Evolutionary conservation across 805 yeast species (phyloP).

Genomic region (Saccharomycopsis javanensis): DNA sequence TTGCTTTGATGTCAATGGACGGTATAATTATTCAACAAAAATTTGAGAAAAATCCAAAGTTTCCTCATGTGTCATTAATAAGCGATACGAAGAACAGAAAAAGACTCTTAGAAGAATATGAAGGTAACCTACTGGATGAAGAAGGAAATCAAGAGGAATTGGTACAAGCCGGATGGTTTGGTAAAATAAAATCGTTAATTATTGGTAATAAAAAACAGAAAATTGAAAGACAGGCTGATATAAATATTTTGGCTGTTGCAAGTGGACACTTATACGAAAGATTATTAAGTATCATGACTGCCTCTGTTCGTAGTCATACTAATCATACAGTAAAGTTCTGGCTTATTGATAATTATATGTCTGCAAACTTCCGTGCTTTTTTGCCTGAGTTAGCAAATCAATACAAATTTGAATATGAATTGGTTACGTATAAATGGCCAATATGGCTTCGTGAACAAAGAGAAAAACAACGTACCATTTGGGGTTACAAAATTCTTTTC

Average conservation of each 20-base stretch:
- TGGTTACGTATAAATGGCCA: slow-evolving; percentile 91
- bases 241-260: slow-evolving; percentile 75
- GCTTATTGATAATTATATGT: slow-evolving; percentile 75
- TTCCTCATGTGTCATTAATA: slow-evolving; percentile 22
- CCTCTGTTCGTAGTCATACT: slow-evolving; percentile 60
- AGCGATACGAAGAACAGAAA: not conserved
- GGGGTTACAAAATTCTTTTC: slow-evolving; percentile 85
- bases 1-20: slow-evolving; percentile 34
- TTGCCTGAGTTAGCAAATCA: slow-evolving; percentile 49
- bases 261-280: slow-evolving; percentile 75
- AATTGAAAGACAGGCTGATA: slow-evolving; percentile 39
- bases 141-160: not conserved
- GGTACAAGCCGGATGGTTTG: slow-evolving; percentile 9
- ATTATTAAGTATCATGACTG: slow-evolving; percentile 67
- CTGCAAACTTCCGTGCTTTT: slow-evolving; percentile 53
- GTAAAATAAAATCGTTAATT: slow-evolving; percentile 12
- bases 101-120: not conserved
- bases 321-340: slow-evolving; percentile 67
- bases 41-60: slow-evolving; percentile 34
- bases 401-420: slow-evolving; percentile 60
- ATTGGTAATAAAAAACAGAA: slow-evolving; percentile 1
- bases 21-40: slow-evolving; percentile 40
- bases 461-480: slow-evolving; percentile 67
- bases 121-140: not conserved
- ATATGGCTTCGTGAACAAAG: slow-evolving; percentile 73